Conservation (phyloP, 495 filamentous ascomycete genomes). For the Xylaria grammica region DNA sequence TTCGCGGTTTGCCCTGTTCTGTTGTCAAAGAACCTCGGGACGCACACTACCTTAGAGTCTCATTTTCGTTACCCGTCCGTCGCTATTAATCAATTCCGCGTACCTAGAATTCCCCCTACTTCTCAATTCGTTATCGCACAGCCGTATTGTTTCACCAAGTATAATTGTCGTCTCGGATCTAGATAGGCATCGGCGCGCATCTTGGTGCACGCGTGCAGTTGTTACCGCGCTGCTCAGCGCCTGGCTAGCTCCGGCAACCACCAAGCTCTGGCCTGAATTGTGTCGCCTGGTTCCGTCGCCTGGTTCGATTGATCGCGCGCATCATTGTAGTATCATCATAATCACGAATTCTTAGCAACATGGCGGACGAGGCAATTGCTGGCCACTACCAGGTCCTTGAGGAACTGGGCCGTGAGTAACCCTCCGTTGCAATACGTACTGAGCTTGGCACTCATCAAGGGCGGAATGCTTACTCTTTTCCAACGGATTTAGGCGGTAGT, state of each 20-base stretch:
- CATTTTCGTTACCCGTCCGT: conserved; percentile 3
- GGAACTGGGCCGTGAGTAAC: conserved; percentile 83
- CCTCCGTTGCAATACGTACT: not conserved
- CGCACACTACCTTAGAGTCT: not conserved
- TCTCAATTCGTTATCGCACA: not conserved
- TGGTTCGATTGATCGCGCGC: not conserved
- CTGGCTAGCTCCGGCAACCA: not conserved
- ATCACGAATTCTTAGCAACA: conserved; percentile 25
- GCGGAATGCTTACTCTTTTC: conserved; percentile 20
- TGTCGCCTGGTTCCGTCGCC: not conserved
- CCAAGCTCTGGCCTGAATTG: conserved; percentile 3
- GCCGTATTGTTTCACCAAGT: not conserved
- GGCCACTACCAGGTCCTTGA: conserved; percentile 87
- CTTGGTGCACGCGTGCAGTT: not conserved
- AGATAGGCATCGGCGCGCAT: not conserved
- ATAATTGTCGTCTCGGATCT: not conserved
- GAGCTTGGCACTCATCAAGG: not conserved
- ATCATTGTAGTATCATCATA: not conserved
- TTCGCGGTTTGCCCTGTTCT: too few species aligned
- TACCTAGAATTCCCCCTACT: not conserved
- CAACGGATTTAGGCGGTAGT: conserved; percentile 69
- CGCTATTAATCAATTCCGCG: not conserved
- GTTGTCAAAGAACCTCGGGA: too few species aligned
- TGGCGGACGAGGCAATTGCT: conserved; percentile 72
- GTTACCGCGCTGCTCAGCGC: conserved; percentile 9